Evolutionary conservation across 2,329 filamentous ascomycete genomes (phyloP).

Genomic region (Alternaria angustiovoidea): DNA sequence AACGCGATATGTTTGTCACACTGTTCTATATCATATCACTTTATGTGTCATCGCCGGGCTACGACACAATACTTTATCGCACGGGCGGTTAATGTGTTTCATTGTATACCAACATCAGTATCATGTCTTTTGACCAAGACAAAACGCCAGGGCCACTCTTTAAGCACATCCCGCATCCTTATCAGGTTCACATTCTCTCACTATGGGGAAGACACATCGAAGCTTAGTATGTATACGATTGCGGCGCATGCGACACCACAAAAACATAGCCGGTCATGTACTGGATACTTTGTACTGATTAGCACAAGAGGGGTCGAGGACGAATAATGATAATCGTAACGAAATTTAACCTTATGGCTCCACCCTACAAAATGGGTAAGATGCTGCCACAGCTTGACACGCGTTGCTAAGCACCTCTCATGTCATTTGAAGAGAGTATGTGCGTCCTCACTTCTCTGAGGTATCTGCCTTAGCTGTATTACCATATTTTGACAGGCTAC

Average conservation of each 20-base stretch:
- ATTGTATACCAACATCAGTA: constrained; percentile 1
- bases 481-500: neutral
- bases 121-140: constrained; percentile 10
- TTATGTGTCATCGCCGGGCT: neutral
- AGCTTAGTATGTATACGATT: constrained; percentile 5
- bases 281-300: constrained; percentile 8
- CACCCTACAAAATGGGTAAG: neutral
- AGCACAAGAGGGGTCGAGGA: constrained; percentile 4
- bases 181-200: neutral
- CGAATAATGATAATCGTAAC: constrained; percentile 4
- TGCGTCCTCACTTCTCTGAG: neutral
- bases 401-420: neutral
- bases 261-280: constrained; percentile 10
- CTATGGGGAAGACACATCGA: neutral
- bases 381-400: neutral
- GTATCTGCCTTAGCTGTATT: neutral
- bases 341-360: neutral
- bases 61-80: neutral
- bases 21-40: neutral
- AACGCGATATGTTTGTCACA: neutral
- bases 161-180: constrained; percentile 7
- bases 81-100: neutral
- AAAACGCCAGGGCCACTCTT: constrained; percentile 31
- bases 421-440: constrained; percentile 9
- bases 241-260: neutral